Conservation (phyloP, 768 basidiomycete species). For the Suillus subluteus region DNA sequence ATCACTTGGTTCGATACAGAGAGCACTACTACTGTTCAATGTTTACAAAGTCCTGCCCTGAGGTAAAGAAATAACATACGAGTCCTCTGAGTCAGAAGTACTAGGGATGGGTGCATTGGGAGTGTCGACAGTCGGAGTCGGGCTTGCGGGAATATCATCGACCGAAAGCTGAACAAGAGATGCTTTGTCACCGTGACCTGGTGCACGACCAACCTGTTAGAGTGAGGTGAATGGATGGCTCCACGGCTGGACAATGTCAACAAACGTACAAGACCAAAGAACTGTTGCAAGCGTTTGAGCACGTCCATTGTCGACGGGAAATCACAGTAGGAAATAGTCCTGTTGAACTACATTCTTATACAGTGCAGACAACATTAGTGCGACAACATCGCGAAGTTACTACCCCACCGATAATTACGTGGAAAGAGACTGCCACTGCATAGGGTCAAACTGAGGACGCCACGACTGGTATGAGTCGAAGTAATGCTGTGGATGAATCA, state of each 20-base stretch:
- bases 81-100: background rate
- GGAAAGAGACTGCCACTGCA: no score
- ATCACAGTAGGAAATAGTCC: background rate
- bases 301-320: background rate
- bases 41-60: background rate
- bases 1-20: background rate
- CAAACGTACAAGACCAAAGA: background rate
- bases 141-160: no score
- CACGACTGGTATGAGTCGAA: background rate
- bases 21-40: background rate
- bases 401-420: no score
- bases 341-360: background rate
- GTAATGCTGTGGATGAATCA: background rate
- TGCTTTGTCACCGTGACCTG: background rate
- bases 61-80: background rate
- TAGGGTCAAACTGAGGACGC: background rate
- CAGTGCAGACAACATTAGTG: background rate
- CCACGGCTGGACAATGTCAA: background rate
- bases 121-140: no score
- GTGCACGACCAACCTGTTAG: background rate
- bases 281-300: background rate
- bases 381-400: no score
- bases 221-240: background rate
- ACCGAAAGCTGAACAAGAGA: background rate
- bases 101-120: no score